Evolutionary conservation across 768 basidiomycete species (phyloP), one percentile per base, ranked within the genome.

Genomic region (Trametes cingulata): DNA sequence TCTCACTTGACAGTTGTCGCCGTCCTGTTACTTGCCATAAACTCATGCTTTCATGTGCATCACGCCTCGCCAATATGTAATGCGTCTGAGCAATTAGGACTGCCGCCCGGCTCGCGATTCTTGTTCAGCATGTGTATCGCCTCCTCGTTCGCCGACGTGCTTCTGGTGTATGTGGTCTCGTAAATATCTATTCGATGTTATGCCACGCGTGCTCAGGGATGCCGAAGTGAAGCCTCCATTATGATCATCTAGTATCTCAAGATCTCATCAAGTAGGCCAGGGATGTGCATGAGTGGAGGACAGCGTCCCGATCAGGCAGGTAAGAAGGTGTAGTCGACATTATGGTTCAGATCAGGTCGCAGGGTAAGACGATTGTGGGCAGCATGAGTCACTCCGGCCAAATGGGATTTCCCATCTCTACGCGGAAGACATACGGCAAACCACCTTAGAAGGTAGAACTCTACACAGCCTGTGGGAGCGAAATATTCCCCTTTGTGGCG

Each of bases 131-230:
- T n/a, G 27, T 63, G 56, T 54, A 63, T 35, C 37, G 45, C 56
- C 40, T 56, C 10, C 35, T 22, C 52, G 43, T 43, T 17, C 39
- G 41, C 43, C 53, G 25, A 36, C 35, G n/a, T 20, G 37, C 52
- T 63, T 55, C 52, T 49, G 45, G 12, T 55, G 61, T 63, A 63
- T 58, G 56, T 58, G 56, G 56, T 35, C 55, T 58, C 39, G 41
- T 37, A 14, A 49, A 20, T 55, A 49, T 52, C 52, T 50, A 58
- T 58, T 50, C 53, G 45, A 53, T 40, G 40, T 52, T 45, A 43
- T 50, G n/a, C n/a, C n/a, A n/a, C n/a, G n/a, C n/a, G 55, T 40
- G 47, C 56, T 15, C 50, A 46, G 49, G 29, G 47, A 17, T 22
- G 40, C 17, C 33, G 8, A 13, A 20, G 17, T 13, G 24, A 14